Base-by-base conservation (phyloP, 345 rosid genomes). In the Salix purpurea region DNA sequence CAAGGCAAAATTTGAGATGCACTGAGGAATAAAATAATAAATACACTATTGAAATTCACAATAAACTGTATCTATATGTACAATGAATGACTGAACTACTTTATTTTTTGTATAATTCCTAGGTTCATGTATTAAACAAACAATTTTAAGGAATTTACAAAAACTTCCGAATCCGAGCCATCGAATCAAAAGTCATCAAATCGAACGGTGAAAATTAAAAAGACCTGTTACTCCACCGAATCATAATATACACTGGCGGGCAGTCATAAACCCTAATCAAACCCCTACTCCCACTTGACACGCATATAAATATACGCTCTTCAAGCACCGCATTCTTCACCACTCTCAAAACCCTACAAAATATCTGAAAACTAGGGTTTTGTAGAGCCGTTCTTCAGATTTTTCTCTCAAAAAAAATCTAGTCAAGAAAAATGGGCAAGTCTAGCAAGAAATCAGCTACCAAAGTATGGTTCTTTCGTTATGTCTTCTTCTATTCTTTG, bases 341-440 rank as follows among this genome's bases (percentile, higher is more conserved):
- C 15, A 2, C 67, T 36, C 65, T 70, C 74, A 62, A 77, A 77
- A 77, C 79, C 79, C 79, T 77, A 77, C 56, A 44, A 61, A 70
- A 42, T 62, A 77, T 70, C 79, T 77, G 2, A 21, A 24, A 61
- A 34, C 64, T 77, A 70, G 74, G 79, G 79, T 77, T 77, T 77
- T 70, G 64, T 7, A 46, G 79, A 42, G 64, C 40, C 54, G 4
- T 61, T 44, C 7, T 26, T 24, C 15, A 11, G 15, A 14, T 39
- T 23, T 37, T 19, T 21, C 3, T n/a, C 8, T 5, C 1, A 2
- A 30, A 13, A 19, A 44, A 40, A 23, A 6, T 14, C 8, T 0
- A 6, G 4, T 21, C 14, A 2, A 58, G 28, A 32, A 70, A 15
- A 3, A 77, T 77, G 79, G 79, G 74, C 64, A 77, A 77, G 28